Evolutionary conservation across 345 rosid species (phyloP).

Genomic region (Schrenkiella parvula): DNA sequence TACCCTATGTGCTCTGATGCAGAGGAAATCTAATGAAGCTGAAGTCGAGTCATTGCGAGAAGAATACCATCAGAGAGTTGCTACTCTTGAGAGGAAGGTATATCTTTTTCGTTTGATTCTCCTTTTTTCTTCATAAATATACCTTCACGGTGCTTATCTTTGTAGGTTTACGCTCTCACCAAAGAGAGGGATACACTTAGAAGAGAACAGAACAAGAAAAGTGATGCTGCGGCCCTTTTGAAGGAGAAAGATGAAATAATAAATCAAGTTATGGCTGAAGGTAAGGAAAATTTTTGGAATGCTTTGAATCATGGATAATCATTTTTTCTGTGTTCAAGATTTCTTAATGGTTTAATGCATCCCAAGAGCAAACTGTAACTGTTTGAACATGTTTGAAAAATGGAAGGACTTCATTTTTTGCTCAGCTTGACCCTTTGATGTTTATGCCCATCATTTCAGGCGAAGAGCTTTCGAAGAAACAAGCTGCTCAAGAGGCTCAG

Average conservation of each 20-base stretch:
- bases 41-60: conserved; percentile 95
- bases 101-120: conserved; percentile 8
- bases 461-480: conserved; percentile 98
- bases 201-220: conserved; percentile 90
- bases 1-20: conserved; percentile 35
- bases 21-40: conserved; percentile 87
- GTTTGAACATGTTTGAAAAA: not conserved
- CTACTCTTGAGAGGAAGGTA: conserved; percentile 95
- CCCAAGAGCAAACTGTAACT: not conserved
- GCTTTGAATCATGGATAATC: not conserved
- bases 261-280: conserved; percentile 99
- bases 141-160: conserved; percentile 7
- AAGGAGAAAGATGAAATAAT: conserved; percentile 99
- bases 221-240: conserved; percentile 96
- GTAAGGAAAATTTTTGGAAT: conserved; percentile 40
- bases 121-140: not conserved
- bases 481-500: conserved; percentile 91
- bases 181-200: conserved; percentile 97
- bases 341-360: not conserved
- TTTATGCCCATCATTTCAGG: conserved; percentile 46
- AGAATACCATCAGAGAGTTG: conserved; percentile 97
- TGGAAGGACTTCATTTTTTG: not conserved
- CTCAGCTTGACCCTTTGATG: conserved; percentile 8
- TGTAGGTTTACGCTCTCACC: conserved; percentile 91
- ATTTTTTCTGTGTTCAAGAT: not conserved